A percentile compares a stretch with the other conserved stretches of the same genome.
These are phyloP conservation scores for Aaosphaeria arxii DNA, from an alignment of 2,329 filamentous ascomycete genomes.

Conservation along the genomic window DNA sequence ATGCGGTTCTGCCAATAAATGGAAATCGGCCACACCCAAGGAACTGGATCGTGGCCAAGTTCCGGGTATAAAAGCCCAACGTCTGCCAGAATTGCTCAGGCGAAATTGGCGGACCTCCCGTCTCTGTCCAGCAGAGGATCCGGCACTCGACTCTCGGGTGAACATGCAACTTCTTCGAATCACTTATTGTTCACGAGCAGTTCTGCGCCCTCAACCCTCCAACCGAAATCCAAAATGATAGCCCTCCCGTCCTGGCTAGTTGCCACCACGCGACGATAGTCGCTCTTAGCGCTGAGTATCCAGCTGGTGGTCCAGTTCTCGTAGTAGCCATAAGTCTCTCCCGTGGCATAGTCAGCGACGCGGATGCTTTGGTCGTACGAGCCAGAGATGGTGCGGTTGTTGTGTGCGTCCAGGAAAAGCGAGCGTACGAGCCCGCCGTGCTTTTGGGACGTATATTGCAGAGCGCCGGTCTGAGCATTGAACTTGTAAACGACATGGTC, in stretches of 20 bases:
- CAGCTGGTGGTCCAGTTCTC: constrained; percentile 95
- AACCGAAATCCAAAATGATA: constrained; percentile 88
- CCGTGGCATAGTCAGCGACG: constrained; percentile 84
- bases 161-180: background rate
- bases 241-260: constrained; percentile 93
- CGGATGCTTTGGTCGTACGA: constrained; percentile 96
- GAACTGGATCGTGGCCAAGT: too few relatives aligned
- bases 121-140: too few relatives aligned
- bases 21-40: too few relatives aligned
- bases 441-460: constrained; percentile 75
- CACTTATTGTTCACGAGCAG: background rate
- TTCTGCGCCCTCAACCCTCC: constrained; percentile 53
- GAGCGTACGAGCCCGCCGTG: constrained; percentile 86
- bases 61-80: too few relatives aligned
- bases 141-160: too few relatives aligned
- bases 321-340: constrained; percentile 75
- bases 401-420: constrained; percentile 84
- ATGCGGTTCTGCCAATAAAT: too few relatives aligned
- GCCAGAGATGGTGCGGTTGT: constrained; percentile 82
- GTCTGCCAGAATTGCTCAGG: too few relatives aligned
- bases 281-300: constrained; percentile 94
- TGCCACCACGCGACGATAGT: constrained; percentile 91
- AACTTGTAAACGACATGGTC: constrained; percentile 95
- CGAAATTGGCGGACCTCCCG: too few relatives aligned
- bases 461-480: constrained; percentile 85